Evolutionary conservation across 1,284 basidiomycete species (phyloP), one percentile per base, ranked within the genome.

Genomic region (Cryptococcus sp.): DNA sequence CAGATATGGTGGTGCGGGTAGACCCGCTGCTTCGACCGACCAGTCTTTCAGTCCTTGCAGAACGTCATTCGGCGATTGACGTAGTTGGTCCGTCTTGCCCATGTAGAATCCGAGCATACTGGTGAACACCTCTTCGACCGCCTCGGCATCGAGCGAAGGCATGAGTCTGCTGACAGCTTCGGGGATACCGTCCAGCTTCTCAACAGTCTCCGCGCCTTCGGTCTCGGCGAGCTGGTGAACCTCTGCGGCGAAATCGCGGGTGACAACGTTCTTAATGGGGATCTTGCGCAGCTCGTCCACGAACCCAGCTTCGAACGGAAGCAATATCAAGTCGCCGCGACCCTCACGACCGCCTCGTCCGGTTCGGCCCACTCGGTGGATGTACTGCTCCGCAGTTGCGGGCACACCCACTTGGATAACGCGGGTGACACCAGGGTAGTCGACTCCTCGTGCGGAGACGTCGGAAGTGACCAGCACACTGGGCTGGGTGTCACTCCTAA

Each of bases 331-430:
- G 78, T 99, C 95, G 7, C 89, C 92, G 57, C 93, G 86, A 0
- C 90, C 69, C 23, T 79, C 77, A 41, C 83, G 83, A 23, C 81
- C 81, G 2, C 87, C 90, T 69, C 94, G 87, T 20, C 93, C 93
- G 0, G 95, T 96, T 60, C 93, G 85, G 2, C 93, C 93, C 49
- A 98, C 87, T 62, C 95, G 89, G 73, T 97, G 93, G 52, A 95
- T 83, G 77, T 99, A 99, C 69, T 89, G 86, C 48, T 93, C 89
- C 11, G 84, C 76, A 5, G 78, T 82, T 7, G 80, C 75, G 0
- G 95, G 93, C 5, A 90, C 81, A 58, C 95, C 92, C 56, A 99
- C 81, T 78, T 98, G 95, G 68, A 99, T 91, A 56, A 98, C 91
- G 27, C 94, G 87, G 0, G 93, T 94, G 22, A 96, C 91, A 23